Percentiles rank a stretch among this genome's conserved stretches.
phyloP scores from a whole-genome alignment of 1,284 basidiomycete species.

The Microbotryum intermedium region DNA sequence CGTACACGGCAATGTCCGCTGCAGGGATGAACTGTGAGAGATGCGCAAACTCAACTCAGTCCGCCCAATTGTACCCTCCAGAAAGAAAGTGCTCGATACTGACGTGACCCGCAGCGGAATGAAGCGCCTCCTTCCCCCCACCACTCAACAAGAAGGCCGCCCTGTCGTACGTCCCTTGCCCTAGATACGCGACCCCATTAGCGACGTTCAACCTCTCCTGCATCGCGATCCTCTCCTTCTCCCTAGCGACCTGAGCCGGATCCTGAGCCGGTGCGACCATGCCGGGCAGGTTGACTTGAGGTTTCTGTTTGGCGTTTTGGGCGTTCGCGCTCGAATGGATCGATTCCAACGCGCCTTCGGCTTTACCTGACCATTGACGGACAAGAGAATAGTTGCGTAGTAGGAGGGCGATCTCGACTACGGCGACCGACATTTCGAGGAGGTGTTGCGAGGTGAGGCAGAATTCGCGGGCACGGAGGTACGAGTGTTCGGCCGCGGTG shows the following conservation, averaged over 20 bases:
- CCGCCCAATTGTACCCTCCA: not conserved
- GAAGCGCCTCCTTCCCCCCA: constrained; percentile 21
- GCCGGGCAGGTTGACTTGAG: constrained; percentile 28
- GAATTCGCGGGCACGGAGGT: constrained; percentile 74
- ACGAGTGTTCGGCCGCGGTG: constrained; percentile 59
- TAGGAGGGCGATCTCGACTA: constrained; percentile 71
- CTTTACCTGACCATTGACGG: constrained; percentile 79
- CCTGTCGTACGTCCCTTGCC: constrained; percentile 61
- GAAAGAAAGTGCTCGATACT: not conserved
- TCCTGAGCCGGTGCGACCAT: constrained; percentile 31
- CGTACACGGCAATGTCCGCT: constrained; percentile 73
- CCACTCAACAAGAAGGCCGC: constrained; percentile 56
- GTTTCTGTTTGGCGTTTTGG: constrained; percentile 24
- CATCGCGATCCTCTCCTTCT: constrained; percentile 40
- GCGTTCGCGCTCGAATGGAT: constrained; percentile 38
- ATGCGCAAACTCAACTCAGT: not conserved
- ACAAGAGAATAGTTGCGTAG: constrained; percentile 73
- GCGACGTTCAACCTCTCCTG: constrained; percentile 72
- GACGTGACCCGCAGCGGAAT: constrained; percentile 5
- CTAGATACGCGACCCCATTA: constrained; percentile 60
- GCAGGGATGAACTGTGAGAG: constrained; percentile 57
- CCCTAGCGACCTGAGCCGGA: constrained; percentile 26
- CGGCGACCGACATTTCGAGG: constrained; percentile 71
- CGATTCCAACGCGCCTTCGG: constrained; percentile 72
- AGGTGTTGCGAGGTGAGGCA: constrained; percentile 75